phyloP scores from a whole-genome alignment of 2,329 filamentous ascomycete genomes.

The Pseudogymnoascus sp. region DNA sequence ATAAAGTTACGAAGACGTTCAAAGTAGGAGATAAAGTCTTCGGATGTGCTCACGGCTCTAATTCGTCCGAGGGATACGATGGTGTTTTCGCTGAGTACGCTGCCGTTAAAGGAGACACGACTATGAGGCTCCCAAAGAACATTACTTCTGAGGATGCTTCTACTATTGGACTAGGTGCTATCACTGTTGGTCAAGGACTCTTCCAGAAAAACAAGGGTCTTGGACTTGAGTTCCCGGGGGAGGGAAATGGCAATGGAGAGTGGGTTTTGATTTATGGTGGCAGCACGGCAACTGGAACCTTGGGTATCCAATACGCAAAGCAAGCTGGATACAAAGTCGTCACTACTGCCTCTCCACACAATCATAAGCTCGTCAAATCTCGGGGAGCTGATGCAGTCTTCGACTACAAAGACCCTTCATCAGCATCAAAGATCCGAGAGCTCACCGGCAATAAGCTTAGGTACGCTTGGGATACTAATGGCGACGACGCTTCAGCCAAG shows the following conservation, averaged over 20 bases:
- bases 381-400: conserved; percentile 42
- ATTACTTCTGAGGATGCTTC: conserved; percentile 12
- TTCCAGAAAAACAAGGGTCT: conserved; percentile 16
- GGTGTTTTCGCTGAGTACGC: conserved; percentile 18
- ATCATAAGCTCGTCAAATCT: conserved; percentile 38
- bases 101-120: conserved; percentile 15
- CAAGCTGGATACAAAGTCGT: conserved; percentile 31
- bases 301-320: conserved; percentile 42
- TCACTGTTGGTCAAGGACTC: conserved; percentile 15
- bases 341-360: conserved; percentile 38
- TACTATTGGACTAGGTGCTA: conserved; percentile 15
- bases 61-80: conserved; percentile 14
- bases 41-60: conserved; percentile 15
- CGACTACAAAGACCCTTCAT: conserved; percentile 41
- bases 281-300: conserved; percentile 41
- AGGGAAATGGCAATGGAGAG: background rate
- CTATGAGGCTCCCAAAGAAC: conserved; percentile 13
- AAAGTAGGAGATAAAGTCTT: conserved; percentile 16
- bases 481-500: conserved; percentile 32
- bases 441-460: conserved; percentile 36
- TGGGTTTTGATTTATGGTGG: conserved; percentile 43
- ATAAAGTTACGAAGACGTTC: conserved; percentile 15
- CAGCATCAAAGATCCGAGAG: conserved; percentile 38
- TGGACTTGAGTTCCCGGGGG: conserved; percentile 11
- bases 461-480: conserved; percentile 39